Evolutionary conservation across 257 asterid species (phyloP).

Genomic region (Oldenlandia corymbosa): DNA sequence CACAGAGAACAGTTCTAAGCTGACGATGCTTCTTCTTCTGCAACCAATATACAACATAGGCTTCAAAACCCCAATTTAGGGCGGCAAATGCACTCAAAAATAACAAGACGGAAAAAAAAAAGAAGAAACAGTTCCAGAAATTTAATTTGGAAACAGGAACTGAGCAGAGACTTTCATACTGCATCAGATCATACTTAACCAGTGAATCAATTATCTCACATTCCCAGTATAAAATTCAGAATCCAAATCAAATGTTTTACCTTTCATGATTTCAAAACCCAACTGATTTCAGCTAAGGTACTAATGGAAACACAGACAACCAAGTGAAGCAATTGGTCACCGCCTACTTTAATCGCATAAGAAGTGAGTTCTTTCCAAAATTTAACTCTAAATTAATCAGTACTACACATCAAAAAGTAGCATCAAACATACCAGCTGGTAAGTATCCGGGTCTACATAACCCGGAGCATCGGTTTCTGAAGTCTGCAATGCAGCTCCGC

Average conservation of each 20-base stretch:
- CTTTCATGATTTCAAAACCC: background rate
- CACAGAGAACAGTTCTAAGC: slow-evolving; percentile 69
- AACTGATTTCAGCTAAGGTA: background rate
- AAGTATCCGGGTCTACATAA: slow-evolving; percentile 37
- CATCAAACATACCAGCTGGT: slow-evolving; percentile 32
- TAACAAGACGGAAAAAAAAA: background rate
- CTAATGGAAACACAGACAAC: background rate
- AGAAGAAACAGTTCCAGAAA: background rate
- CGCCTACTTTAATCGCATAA: background rate
- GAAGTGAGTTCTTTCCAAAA: background rate
- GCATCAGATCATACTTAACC: background rate
- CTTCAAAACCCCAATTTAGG: background rate
- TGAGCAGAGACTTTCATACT: too few species aligned
- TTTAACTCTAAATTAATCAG: background rate
- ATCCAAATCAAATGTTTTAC: background rate
- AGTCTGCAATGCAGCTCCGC: slow-evolving; percentile 87
- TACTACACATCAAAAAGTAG: background rate
- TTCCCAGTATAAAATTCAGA: background rate
- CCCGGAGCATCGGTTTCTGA: slow-evolving; percentile 77
- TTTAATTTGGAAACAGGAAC: background rate
- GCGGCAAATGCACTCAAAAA: background rate
- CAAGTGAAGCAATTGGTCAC: background rate
- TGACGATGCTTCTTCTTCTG: slow-evolving; percentile 95
- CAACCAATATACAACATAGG: slow-evolving; percentile 8
- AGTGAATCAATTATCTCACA: background rate